These are phyloP conservation scores for Bacterosira constricta DNA, from an alignment of 108 stramenopile genomes.

Conservation along the genomic window DNA sequence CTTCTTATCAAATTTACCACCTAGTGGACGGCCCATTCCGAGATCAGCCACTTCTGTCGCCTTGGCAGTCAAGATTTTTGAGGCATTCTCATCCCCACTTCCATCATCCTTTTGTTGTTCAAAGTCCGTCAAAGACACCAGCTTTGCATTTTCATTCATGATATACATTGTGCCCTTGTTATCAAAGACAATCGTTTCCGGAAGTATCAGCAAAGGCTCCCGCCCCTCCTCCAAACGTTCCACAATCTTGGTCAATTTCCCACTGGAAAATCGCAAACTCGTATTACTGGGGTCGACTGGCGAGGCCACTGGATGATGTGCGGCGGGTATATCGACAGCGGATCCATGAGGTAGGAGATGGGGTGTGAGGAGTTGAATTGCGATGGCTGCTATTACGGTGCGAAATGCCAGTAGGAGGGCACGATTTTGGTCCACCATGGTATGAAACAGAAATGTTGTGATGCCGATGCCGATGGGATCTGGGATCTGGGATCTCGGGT, in stretches of 20 bases:
- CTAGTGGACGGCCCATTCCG: slow-evolving; percentile 63
- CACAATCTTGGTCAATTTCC: slow-evolving; percentile 60
- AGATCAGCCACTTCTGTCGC: slow-evolving; percentile 51
- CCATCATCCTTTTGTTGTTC: slow-evolving; percentile 9
- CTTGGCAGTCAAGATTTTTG: slow-evolving; percentile 48
- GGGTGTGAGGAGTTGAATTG: background rate
- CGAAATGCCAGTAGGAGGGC: slow-evolving; percentile 5
- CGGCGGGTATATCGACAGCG: background rate
- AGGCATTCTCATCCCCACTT: background rate
- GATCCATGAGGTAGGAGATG: slow-evolving; percentile 16
- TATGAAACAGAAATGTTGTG: no score
- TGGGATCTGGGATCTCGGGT: no score
- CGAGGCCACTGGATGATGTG: slow-evolving; percentile 5
- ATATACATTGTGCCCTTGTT: slow-evolving; percentile 53
- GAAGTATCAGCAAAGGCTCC: slow-evolving; percentile 46
- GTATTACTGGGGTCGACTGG: slow-evolving; percentile 19
- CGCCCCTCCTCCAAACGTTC: slow-evolving; percentile 46
- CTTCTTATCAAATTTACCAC: slow-evolving; percentile 57
- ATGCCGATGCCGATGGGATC: no score
- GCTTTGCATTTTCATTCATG: slow-evolving; percentile 55
- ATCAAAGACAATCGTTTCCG: slow-evolving; percentile 69
- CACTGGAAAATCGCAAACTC: slow-evolving; percentile 35
- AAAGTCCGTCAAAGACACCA: slow-evolving; percentile 54
- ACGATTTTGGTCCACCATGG: no score
- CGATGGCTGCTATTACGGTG: background rate